Percentiles rank a stretch among this genome's conserved stretches.
phyloP scores from a whole-genome alignment of 257 asterid species.

The Solanum paucissectum region DNA sequence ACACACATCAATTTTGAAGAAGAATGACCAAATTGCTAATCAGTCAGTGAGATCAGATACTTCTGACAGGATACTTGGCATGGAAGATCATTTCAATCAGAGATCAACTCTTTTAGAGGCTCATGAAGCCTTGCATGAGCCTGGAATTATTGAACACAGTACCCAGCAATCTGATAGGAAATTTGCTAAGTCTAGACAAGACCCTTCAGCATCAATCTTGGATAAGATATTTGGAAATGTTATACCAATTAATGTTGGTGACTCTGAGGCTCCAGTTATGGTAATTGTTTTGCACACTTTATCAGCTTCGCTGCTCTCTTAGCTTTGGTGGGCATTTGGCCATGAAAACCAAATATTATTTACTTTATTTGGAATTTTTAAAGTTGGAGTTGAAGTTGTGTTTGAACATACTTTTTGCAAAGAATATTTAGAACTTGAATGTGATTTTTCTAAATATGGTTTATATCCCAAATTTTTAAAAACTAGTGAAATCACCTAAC shows the following conservation, averaged over 20 bases:
- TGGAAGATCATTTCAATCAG: background rate
- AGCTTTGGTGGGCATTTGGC: background rate
- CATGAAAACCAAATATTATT: background rate
- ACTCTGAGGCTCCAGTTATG: background rate
- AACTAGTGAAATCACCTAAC: background rate
- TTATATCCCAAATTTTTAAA: background rate
- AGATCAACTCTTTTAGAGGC: background rate
- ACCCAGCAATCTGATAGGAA: background rate
- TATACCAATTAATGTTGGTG: background rate
- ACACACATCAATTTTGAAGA: background rate
- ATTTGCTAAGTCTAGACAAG: background rate
- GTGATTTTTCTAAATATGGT: background rate
- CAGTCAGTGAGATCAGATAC: background rate
- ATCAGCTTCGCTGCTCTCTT: background rate
- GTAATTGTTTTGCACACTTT: background rate
- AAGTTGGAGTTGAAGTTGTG: background rate
- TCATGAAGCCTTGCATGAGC: background rate
- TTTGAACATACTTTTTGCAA: background rate
- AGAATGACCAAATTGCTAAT: background rate
- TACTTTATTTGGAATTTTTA: background rate
- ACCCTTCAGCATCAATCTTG: background rate
- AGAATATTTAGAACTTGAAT: background rate
- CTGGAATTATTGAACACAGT: background rate
- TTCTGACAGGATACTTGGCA: background rate
- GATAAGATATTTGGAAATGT: background rate